These are phyloP conservation scores for Pseudogymnoascus sp. DNA, from an alignment of 2,329 filamentous ascomycete species.

Conservation along the genomic window DNA sequence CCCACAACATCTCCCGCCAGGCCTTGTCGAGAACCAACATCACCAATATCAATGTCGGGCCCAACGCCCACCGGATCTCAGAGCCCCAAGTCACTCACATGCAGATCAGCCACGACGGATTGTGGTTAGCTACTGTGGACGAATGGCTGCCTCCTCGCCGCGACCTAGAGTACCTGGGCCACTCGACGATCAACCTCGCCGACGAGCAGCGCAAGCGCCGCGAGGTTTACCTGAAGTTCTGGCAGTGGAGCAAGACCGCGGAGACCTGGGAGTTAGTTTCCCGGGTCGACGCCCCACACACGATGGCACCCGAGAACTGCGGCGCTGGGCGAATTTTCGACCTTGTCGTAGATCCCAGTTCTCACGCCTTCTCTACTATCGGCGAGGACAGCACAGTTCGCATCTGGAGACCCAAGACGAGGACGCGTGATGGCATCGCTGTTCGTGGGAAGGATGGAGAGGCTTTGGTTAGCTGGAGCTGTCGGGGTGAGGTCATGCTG, in stretches of 20 bases:
- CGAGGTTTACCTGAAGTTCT: slow-evolving; percentile 86
- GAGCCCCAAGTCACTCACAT: slow-evolving; percentile 74
- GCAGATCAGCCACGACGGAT: slow-evolving; percentile 69
- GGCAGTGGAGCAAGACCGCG: slow-evolving; percentile 56
- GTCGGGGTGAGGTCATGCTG: slow-evolving; percentile 50
- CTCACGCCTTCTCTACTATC: slow-evolving; percentile 71
- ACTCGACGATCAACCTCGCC: slow-evolving; percentile 36
- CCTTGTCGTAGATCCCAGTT: slow-evolving; percentile 61
- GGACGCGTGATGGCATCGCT: slow-evolving; percentile 60
- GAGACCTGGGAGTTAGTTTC: slow-evolving; percentile 68
- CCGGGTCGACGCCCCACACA: slow-evolving; percentile 77
- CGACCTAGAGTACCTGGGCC: slow-evolving; percentile 56
- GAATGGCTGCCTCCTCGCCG: slow-evolving; percentile 72
- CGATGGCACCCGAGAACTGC: slow-evolving; percentile 43
- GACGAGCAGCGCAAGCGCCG: slow-evolving; percentile 45
- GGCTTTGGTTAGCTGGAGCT: slow-evolving; percentile 68
- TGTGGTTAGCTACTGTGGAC: slow-evolving; percentile 87
- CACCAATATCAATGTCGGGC: slow-evolving; percentile 70
- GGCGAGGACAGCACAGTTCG: slow-evolving; percentile 73
- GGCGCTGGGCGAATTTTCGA: slow-evolving; percentile 57
- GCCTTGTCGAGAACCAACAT: slow-evolving; percentile 81
- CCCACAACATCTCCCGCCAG: slow-evolving; percentile 75
- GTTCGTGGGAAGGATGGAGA: slow-evolving; percentile 51
- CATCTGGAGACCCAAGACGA: slow-evolving; percentile 70
- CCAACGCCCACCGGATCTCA: slow-evolving; percentile 61